A percentile compares a stretch with the other conserved stretches of the same genome.
Evolutionary conservation across 2,329 filamentous ascomycete genomes (phyloP).

Genomic region (Zymoseptoria passerinii): DNA sequence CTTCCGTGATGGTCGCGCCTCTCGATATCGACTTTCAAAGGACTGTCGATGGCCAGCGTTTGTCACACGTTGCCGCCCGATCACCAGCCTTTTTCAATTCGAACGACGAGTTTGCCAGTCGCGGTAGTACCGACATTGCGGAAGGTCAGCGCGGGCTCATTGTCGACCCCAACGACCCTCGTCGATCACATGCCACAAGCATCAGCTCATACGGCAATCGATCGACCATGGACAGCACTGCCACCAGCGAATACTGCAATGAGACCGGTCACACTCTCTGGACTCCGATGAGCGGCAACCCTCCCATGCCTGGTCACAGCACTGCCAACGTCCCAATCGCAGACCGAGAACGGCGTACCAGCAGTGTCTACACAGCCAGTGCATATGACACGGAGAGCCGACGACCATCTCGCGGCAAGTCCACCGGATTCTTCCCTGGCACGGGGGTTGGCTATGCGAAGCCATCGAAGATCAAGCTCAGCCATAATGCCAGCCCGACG

Average conservation of each 20-base stretch:
- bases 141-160: conserved; percentile 26
- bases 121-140: conserved; percentile 18
- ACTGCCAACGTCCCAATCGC: neutral
- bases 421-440: conserved; percentile 43
- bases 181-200: conserved; percentile 19
- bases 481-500: conserved; percentile 16
- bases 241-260: conserved; percentile 27
- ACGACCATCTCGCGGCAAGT: conserved; percentile 34
- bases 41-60: conserved; percentile 49
- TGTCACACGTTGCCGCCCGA: conserved; percentile 59
- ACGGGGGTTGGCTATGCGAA: conserved; percentile 21
- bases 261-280: conserved; percentile 25
- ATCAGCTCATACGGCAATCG: conserved; percentile 23
- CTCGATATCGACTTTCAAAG: conserved; percentile 48
- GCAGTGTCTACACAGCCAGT: conserved; percentile 39
- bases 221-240: conserved; percentile 23
- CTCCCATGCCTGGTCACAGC: conserved; percentile 4
- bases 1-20: conserved; percentile 63
- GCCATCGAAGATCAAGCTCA: conserved; percentile 21
- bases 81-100: conserved; percentile 62
- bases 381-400: conserved; percentile 40
- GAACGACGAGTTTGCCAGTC: conserved; percentile 31
- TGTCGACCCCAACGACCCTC: conserved; percentile 19
- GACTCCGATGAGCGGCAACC: conserved; percentile 24
- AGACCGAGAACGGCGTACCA: conserved; percentile 29